Evolutionary conservation across 2,329 filamentous ascomycete species (phyloP).

Genomic region (Fusarium concolor): DNA sequence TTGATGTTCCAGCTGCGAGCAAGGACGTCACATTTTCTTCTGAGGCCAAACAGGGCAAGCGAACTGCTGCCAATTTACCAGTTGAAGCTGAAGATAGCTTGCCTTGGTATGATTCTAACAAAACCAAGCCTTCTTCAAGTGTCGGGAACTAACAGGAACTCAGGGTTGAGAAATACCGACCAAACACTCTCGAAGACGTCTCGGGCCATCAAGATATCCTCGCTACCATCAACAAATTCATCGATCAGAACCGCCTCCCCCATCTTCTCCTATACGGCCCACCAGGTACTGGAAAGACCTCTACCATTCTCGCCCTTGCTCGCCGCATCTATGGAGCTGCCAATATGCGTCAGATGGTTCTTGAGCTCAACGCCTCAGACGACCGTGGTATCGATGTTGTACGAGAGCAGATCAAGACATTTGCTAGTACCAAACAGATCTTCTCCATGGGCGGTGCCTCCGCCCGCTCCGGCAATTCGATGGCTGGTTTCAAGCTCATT

Average conservation of each 20-base stretch:
- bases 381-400: conserved; percentile 98
- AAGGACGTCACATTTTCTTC: conserved; percentile 76
- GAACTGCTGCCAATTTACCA: conserved; percentile 90
- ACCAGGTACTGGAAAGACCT: conserved; percentile 97
- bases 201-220: conserved; percentile 98
- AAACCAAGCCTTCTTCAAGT: not conserved
- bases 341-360: conserved; percentile 98
- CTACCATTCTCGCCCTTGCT: conserved; percentile 92
- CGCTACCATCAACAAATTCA: conserved; percentile 96
- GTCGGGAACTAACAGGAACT: not conserved
- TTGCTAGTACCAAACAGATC: conserved; percentile 97
- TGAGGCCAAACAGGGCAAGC: conserved; percentile 86
- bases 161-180: conserved; percentile 97
- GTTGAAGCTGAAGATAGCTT: conserved; percentile 93
- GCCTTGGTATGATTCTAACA: conserved; percentile 75
- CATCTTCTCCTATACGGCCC: conserved; percentile 97
- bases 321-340: conserved; percentile 90
- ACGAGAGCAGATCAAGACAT: conserved; percentile 98
- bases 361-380: conserved; percentile 97
- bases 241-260: conserved; percentile 92
- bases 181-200: conserved; percentile 88
- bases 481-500: conserved; percentile 92
- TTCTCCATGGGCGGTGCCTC: conserved; percentile 75
- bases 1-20: conserved; percentile 62
- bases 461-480: conserved; percentile 56